Evolutionary conservation across 164 flowering plant species (phyloP).

Genomic region (Tetrastigma voinierianum): DNA sequence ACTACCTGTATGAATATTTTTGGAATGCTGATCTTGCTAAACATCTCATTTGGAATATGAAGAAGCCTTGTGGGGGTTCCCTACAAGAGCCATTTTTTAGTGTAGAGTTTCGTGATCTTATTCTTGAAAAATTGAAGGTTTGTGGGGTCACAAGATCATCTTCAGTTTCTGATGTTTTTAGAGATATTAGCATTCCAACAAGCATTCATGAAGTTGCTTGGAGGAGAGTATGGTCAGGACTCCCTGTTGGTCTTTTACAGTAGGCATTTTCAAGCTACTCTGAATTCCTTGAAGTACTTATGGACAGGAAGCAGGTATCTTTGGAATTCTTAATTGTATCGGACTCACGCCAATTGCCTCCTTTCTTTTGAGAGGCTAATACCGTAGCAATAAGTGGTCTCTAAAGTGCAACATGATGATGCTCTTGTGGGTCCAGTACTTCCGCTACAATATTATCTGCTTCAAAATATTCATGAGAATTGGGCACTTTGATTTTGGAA

Average conservation of each 20-base stretch:
- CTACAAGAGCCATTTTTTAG: slow-evolving; percentile 16
- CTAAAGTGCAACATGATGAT: slow-evolving; percentile 28
- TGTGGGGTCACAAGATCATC: slow-evolving; percentile 39
- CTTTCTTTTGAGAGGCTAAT: slow-evolving; percentile 43
- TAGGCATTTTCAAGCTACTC: slow-evolving; percentile 43
- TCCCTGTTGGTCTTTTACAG: slow-evolving; percentile 48
- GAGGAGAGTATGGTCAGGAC: slow-evolving; percentile 48
- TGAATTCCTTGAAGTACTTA: slow-evolving; percentile 37
- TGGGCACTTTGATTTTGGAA: slow-evolving; percentile 18
- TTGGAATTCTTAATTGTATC: slow-evolving; percentile 53
- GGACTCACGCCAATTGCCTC: slow-evolving; percentile 57
- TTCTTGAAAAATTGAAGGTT: slow-evolving; percentile 40
- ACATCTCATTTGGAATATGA: slow-evolving; percentile 24
- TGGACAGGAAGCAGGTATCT: slow-evolving; percentile 24
- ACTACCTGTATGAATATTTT: slow-evolving; percentile 40
- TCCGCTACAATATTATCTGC: slow-evolving; percentile 54
- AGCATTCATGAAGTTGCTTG: slow-evolving; percentile 63
- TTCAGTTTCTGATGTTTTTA: slow-evolving; percentile 31
- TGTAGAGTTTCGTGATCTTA: slow-evolving; percentile 25
- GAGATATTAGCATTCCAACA: slow-evolving; percentile 42
- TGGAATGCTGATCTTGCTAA: slow-evolving; percentile 31
- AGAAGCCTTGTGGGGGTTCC: slow-evolving; percentile 6
- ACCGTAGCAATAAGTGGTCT: slow-evolving; percentile 51
- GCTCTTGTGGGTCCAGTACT: slow-evolving; percentile 67
- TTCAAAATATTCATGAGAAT: slow-evolving; percentile 26